Conservation (phyloP, 441 rosid species). For the Populus tomentosa region DNA sequence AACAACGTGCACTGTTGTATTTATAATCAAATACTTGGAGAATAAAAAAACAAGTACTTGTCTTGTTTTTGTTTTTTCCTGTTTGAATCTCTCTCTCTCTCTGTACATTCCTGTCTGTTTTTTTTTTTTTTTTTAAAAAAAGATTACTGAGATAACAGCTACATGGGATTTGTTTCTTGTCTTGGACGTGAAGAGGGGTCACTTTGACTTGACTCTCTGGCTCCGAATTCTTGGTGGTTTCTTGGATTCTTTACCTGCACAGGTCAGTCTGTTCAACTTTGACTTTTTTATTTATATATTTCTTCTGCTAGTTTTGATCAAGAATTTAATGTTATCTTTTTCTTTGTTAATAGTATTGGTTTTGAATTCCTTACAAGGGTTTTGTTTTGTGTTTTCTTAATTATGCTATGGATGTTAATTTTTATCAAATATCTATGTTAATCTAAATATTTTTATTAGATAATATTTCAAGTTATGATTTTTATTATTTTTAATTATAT, state of each 20-base stretch:
- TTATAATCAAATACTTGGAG: neutral
- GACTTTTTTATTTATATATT: neutral
- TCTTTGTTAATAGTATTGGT: neutral
- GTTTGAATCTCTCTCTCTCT: neutral
- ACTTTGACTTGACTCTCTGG: conserved; percentile 13
- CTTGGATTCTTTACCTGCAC: conserved; percentile 14
- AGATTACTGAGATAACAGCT: conserved; percentile 3
- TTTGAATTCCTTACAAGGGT: neutral
- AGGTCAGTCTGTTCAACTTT: conserved; percentile 17
- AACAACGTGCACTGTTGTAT: conserved; percentile 41
- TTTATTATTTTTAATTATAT: too few species aligned
- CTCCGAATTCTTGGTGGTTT: conserved; percentile 15
- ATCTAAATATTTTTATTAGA: too few species aligned
- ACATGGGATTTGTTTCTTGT: conserved; percentile 19
- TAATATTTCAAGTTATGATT: too few species aligned
- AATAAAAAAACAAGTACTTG: neutral
- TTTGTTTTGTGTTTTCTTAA: neutral
- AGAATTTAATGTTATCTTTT: neutral
- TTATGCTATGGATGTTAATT: too few species aligned
- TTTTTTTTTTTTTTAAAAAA: neutral
- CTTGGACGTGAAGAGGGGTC: conserved; percentile 15
- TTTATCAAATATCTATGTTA: too few species aligned
- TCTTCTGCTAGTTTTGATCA: conserved; percentile 5
- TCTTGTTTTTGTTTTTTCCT: neutral
- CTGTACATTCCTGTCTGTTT: neutral